Conservation (phyloP, 768 basidiomycete genomes). For the Polyporus arcularius region DNA sequence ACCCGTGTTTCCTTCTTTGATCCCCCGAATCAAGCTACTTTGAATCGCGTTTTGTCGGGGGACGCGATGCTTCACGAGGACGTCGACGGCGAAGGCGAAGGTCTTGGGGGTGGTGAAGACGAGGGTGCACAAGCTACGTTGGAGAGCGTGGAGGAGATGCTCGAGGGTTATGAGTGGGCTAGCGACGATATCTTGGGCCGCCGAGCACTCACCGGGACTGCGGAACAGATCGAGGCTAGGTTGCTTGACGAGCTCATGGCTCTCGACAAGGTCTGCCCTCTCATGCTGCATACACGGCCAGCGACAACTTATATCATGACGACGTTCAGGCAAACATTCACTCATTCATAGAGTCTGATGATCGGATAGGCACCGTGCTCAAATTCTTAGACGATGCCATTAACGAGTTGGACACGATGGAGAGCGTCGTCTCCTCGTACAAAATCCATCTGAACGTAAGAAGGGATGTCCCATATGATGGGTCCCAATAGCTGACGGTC, state of each 20-base stretch:
- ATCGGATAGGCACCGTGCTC: slow-evolving; percentile 82
- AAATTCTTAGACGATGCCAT: slow-evolving; percentile 90
- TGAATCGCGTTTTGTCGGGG: slow-evolving; percentile 67
- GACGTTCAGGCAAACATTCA: slow-evolving; percentile 85
- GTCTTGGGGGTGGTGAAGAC: slow-evolving; percentile 28
- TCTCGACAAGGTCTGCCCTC: slow-evolving; percentile 74
- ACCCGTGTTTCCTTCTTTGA: slow-evolving; percentile 83
- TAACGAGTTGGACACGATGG: slow-evolving; percentile 86
- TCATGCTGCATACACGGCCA: background rate
- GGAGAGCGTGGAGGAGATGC: slow-evolving; percentile 95
- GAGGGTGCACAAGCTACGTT: slow-evolving; percentile 82
- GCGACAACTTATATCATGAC: background rate
- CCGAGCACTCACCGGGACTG: slow-evolving; percentile 68
- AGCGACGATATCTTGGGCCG: slow-evolving; percentile 73
- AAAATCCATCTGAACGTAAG: slow-evolving; percentile 94
- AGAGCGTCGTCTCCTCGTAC: slow-evolving; percentile 86
- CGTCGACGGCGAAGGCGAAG: slow-evolving; percentile 51
- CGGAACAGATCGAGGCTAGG: slow-evolving; percentile 90
- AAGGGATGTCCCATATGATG: background rate
- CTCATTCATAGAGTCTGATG: slow-evolving; percentile 95
- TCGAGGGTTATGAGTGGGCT: slow-evolving; percentile 98
- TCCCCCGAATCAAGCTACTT: slow-evolving; percentile 68
- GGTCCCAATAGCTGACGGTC: background rate
- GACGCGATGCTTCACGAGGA: slow-evolving; percentile 34
- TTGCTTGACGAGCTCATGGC: slow-evolving; percentile 89